These are phyloP conservation scores for Aspergillus jensenii DNA, from an alignment of 2,329 filamentous ascomycete genomes.

Conservation along the genomic window DNA sequence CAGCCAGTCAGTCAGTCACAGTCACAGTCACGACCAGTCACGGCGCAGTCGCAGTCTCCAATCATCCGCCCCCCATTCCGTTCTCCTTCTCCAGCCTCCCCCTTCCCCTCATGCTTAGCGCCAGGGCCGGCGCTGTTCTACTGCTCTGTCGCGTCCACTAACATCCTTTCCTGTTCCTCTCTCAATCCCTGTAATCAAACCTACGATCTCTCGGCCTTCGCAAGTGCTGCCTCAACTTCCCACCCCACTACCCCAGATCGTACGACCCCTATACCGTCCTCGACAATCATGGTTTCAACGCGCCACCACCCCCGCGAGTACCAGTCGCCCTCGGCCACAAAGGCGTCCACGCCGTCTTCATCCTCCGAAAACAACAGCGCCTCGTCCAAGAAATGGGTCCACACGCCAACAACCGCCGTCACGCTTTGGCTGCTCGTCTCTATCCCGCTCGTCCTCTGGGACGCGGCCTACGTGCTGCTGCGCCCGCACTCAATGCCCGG, in stretches of 20 bases:
- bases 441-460: constrained; percentile 78
- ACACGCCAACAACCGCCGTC: constrained; percentile 59
- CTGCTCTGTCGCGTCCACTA: too few species aligned
- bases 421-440: constrained; percentile 73
- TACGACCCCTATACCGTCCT: background rate
- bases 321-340: constrained; percentile 33
- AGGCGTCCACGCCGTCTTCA: constrained; percentile 25
- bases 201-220: too few species aligned
- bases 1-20: too few species aligned
- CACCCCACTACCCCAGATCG: background rate
- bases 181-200: too few species aligned
- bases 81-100: too few species aligned
- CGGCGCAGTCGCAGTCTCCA: too few species aligned
- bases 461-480: constrained; percentile 73
- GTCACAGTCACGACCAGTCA: too few species aligned
- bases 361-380: constrained; percentile 19
- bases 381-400: constrained; percentile 48
- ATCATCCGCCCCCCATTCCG: too few species aligned
- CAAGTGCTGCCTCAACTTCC: too few species aligned
- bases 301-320: constrained; percentile 56
- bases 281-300: constrained; percentile 53
- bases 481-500: constrained; percentile 82
- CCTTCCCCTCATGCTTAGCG: too few species aligned
- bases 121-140: too few species aligned
- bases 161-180: too few species aligned